Base-by-base conservation (phyloP, 331 rosid species). In the Quercus phellos region DNA sequence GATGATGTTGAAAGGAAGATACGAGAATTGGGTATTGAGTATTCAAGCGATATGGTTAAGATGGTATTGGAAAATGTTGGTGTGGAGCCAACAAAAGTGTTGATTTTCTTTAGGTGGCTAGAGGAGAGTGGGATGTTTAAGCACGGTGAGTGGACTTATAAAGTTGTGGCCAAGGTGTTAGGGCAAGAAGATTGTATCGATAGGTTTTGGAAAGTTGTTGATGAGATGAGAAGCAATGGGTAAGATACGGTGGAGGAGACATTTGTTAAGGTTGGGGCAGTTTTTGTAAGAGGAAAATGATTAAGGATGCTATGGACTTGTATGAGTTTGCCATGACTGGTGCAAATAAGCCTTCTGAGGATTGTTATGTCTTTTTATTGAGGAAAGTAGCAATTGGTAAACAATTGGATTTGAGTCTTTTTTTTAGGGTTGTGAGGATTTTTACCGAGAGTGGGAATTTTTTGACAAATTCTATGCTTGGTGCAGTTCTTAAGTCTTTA, bases 311-410 rank as follows among this genome's bases (percentile, higher is more conserved):
- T 63, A 91, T 93, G 66, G 88, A 86, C 53, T 82, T 94, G 78
- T 94, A 92, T 79, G 97, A 90, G 77, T 86, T 90, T 76, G 93
- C 97, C 21, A 86, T 94, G 95, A 81, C 84, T 4, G 96, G 97
- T 42, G 75, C 34, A 3, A 83, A 84, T 70, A 90, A 90, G 77
- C 98, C 97, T 82, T 68, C 83, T 0, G 46, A 11, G 2, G 42
- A 69, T 58, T 84, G 90, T 67, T 89, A 85, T 74, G 85, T 81
- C 56, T 87, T 86, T 75, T 72, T 92, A 77, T 74, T 92, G 84
- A 90, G 71, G 78, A 92, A 91, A 79, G 79, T 88, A 81, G 92
- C 35, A 19, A 61, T 83, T 22, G 55, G 50, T 32, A 85, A 88
- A 84, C 74, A 86, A 72, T 81, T 94, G 55, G 90, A 92, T 85